Conservation (phyloP, 805 yeast genomes). For the Candida palmyrensis region DNA sequence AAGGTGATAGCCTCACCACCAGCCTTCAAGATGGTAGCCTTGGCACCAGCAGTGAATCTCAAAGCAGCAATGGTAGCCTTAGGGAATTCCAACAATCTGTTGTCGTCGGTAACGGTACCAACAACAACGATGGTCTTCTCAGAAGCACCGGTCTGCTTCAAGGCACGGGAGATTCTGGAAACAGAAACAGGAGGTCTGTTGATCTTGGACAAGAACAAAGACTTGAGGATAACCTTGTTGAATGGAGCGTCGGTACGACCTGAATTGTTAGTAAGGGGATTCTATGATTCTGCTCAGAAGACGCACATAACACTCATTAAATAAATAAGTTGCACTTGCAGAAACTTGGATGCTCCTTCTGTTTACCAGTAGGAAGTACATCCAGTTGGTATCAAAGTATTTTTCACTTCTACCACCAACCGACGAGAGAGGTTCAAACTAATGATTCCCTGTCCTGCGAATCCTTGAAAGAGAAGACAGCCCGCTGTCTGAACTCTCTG, state of each 20-base stretch:
- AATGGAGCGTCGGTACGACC: constrained; percentile 99
- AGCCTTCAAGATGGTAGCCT: constrained; percentile 92
- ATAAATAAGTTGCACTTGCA: constrained; percentile 31
- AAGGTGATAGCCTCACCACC: constrained; percentile 99
- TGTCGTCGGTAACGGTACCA: constrained; percentile 98
- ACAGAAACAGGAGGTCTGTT: constrained; percentile 99
- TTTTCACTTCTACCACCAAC: too few species aligned
- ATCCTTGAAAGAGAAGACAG: too few species aligned
- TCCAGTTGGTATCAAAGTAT: too few species aligned
- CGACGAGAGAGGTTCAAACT: too few species aligned
- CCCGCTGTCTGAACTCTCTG: too few species aligned
- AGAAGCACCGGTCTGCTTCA: constrained; percentile 76
- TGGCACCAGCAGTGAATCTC: constrained; percentile 99
- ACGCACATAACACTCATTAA: constrained; percentile 22
- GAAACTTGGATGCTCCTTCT: constrained; percentile 15
- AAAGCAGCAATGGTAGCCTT: constrained; percentile 98
- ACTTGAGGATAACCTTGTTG: constrained; percentile 94
- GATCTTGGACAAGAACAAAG: constrained; percentile 94
- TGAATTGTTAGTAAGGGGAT: constrained; percentile 34
- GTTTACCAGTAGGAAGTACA: constrained; percentile 7
- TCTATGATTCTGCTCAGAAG: constrained; percentile 40
- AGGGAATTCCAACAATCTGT: constrained; percentile 91
- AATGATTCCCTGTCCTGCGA: too few species aligned
- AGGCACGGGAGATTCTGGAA: constrained; percentile 82
- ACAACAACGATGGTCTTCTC: constrained; percentile 95